A percentile compares a stretch with the other conserved stretches of the same genome.
Evolutionary conservation across 2,329 filamentous ascomycete species (phyloP).

Genomic region (Colletotrichum theobromicola): DNA sequence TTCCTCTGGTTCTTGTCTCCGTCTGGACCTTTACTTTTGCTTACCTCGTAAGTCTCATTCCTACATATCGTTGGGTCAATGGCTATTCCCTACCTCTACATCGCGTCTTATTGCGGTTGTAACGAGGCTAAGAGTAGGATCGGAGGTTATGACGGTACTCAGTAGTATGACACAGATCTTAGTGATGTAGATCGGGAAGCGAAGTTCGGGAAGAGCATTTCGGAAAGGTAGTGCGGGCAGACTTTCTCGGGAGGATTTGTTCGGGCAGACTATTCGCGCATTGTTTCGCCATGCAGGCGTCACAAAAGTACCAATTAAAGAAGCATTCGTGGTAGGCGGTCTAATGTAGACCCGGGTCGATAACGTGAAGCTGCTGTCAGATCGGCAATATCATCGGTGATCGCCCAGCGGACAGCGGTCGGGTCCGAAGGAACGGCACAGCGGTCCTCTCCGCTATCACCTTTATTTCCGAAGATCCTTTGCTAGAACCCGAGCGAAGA

Average conservation of each 20-base stretch:
- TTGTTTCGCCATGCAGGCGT: not conserved
- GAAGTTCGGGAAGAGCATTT: not conserved
- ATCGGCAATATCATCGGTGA: not conserved
- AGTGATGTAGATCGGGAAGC: not conserved
- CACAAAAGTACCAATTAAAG: not conserved
- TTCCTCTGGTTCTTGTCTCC: too few species aligned
- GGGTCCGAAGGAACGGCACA: not conserved
- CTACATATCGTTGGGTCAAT: too few species aligned
- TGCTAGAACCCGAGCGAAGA: not conserved
- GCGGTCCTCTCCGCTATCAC: not conserved
- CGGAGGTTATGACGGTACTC: not conserved
- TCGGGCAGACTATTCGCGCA: not conserved
- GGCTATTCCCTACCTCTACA: too few species aligned
- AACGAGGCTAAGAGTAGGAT: not conserved
- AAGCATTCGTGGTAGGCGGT: not conserved
- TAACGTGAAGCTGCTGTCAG: not conserved
- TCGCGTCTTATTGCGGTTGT: too few species aligned
- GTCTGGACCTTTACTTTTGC: too few species aligned
- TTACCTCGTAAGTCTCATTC: too few species aligned
- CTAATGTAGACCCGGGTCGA: not conserved
- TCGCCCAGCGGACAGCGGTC: not conserved
- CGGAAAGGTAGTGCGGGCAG: not conserved
- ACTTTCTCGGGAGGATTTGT: not conserved
- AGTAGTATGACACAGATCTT: not conserved
- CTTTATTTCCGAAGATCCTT: not conserved